Percentiles rank a stretch among this genome's conserved stretches.
phyloP scores from a whole-genome alignment of 2,329 filamentous ascomycete genomes.

The Plenodomus lindquistii region DNA sequence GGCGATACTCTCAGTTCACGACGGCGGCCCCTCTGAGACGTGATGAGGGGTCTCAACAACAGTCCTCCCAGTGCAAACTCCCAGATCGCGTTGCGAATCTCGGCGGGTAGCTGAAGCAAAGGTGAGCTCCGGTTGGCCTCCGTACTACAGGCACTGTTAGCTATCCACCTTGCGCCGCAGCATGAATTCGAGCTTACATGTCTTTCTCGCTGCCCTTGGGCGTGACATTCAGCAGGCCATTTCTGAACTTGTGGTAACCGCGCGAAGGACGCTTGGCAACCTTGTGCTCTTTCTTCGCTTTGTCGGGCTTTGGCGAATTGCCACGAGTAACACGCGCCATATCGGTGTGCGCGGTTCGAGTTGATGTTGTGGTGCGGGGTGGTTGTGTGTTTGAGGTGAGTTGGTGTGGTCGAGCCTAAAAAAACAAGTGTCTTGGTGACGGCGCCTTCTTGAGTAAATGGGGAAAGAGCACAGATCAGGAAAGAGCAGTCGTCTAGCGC shows the following conservation, averaged over 20 bases:
- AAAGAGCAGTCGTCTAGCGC: too few relatives aligned
- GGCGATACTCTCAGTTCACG: background rate
- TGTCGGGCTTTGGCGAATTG: background rate
- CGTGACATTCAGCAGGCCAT: slow-evolving; percentile 17
- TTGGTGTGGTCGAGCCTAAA: background rate
- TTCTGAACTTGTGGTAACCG: slow-evolving; percentile 19
- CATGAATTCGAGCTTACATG: slow-evolving; percentile 5
- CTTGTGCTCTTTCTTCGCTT: background rate
- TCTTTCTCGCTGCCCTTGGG: slow-evolving; percentile 16
- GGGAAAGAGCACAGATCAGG: too few relatives aligned
- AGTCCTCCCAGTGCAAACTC: slow-evolving; percentile 12
- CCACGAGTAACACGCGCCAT: slow-evolving; percentile 1
- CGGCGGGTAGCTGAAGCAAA: slow-evolving; percentile 15
- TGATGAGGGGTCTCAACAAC: background rate
- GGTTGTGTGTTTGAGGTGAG: background rate
- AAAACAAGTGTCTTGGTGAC: too few relatives aligned
- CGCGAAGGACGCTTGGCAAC: slow-evolving; percentile 15
- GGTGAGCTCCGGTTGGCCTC: slow-evolving; percentile 11
- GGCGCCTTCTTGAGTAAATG: too few relatives aligned
- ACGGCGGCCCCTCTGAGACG: background rate
- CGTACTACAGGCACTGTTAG: slow-evolving; percentile 6
- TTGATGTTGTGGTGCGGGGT: background rate
- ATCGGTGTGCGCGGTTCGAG: background rate
- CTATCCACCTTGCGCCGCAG: too few relatives aligned
- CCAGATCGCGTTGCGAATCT: slow-evolving; percentile 20